Base-by-base conservation (phyloP, 2,329 filamentous ascomycete genomes). In the Ciborinia camelliae region DNA sequence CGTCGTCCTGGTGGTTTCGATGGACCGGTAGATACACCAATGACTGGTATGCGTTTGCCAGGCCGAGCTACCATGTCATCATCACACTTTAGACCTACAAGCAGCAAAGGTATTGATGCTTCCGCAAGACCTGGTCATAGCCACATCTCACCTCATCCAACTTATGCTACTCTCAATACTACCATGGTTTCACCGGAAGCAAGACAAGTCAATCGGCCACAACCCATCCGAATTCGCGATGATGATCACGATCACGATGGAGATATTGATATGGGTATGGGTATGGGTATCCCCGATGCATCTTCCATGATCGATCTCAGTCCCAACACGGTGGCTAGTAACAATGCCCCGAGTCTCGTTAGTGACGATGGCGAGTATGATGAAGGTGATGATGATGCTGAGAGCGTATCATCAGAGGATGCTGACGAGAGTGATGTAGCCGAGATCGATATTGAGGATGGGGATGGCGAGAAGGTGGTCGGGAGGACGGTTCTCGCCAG, bases 281-380 rank as follows among this genome's bases (percentile, higher is more conserved):
- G 68, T 82, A 82, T 73, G 55, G 50, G n/a, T 26, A 28, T 47
- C 10, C 62, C 37, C 8, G 63, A 68, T 62, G 77, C 81, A 53
- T 82, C 86, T 64, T 80, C 86, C 73, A 84, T 87, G 63, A 80
- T 81, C 54, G 86, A 90, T 62, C 76, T 90, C 65, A 91, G 88
- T 71, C 89, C 89, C 6, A 86, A 86, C 71, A 89, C 88, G 0
- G 77, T 87, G 52, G 81, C 88, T 59, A 90, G 88, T 75, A 91
- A 91, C 76, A 90, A 90, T 69, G 89, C 90, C 10, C 90, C 90
- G 28, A 92, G 89, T 71, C 81, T 93, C 57, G 89, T 92, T 73
- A 91, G 89, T 76, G 90, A 93, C 76, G 89, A 92, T 73, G 88
- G 89, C 71, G 90, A 92, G 74, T 91, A 90, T 72, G 89, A 90